phyloP scores from a whole-genome alignment of 1,284 basidiomycete genomes.

The Apiotrichum veenhuisii region DNA sequence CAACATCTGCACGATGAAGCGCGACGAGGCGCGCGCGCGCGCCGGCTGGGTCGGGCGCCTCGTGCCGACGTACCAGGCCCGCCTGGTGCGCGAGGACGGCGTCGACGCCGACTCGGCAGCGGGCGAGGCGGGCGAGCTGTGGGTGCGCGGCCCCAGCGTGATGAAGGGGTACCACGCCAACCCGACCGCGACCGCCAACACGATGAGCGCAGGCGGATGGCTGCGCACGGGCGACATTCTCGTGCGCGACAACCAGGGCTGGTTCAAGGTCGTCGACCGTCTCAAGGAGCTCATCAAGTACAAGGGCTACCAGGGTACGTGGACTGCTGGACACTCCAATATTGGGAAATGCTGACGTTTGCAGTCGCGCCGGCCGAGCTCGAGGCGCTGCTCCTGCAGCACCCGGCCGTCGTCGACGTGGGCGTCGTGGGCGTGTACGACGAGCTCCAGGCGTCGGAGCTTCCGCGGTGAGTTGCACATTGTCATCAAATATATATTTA shows the following conservation, averaged over 20 bases:
- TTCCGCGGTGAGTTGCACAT: constrained; percentile 44
- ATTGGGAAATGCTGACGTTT: too few species aligned
- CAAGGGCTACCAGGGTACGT: constrained; percentile 51
- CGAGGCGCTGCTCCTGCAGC: constrained; percentile 66
- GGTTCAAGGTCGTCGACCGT: constrained; percentile 45
- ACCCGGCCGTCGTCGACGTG: constrained; percentile 65
- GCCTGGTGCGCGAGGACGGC: constrained; percentile 57
- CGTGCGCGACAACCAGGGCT: constrained; percentile 60
- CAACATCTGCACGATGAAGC: constrained; percentile 26
- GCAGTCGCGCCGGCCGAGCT: constrained; percentile 77
- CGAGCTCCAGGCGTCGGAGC: constrained; percentile 64
- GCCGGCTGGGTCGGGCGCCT: constrained; percentile 68
- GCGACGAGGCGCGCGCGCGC: constrained; percentile 22
- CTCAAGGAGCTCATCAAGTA: constrained; percentile 83
- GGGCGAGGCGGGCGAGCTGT: constrained; percentile 69
- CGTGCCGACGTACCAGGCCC: constrained; percentile 71
- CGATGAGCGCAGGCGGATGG: constrained; percentile 65
- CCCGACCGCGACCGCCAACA: constrained; percentile 60
- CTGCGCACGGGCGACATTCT: constrained; percentile 81
- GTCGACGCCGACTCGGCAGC: constrained; percentile 53
- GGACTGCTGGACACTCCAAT: too few species aligned
- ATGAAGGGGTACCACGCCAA: constrained; percentile 74
- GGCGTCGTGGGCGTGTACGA: constrained; percentile 68
- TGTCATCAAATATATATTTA: too few species aligned
- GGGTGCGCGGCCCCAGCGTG: constrained; percentile 69